A percentile compares a stretch with the other conserved stretches of the same genome.
Evolutionary conservation across 805 yeast species (phyloP).

Genomic region (Wickerhamomyces chambardii): DNA sequence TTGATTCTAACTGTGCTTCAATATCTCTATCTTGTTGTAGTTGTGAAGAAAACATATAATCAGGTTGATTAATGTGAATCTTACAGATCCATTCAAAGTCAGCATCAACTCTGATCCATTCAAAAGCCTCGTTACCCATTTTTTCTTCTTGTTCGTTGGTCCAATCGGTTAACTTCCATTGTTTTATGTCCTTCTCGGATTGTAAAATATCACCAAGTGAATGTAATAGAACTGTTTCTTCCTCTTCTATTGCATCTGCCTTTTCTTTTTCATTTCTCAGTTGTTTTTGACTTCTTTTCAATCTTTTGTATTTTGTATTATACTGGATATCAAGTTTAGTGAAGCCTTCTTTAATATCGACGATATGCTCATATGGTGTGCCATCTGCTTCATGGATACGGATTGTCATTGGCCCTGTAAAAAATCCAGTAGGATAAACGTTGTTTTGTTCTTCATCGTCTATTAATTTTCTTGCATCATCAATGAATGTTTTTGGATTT

Average conservation of each 20-base stretch:
- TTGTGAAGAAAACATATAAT: constrained; percentile 91
- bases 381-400: constrained; percentile 98
- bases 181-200: constrained; percentile 45
- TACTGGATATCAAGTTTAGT: constrained; percentile 91
- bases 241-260: constrained; percentile 18
- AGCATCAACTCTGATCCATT: constrained; percentile 97
- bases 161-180: constrained; percentile 74
- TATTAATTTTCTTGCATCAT: constrained; percentile 23
- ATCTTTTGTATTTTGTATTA: constrained; percentile 84
- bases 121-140: constrained; percentile 79
- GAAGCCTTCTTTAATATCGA: constrained; percentile 75
- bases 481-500: constrained; percentile 23
- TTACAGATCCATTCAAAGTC: constrained; percentile 96
- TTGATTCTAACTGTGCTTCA: constrained; percentile 87
- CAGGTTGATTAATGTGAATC: constrained; percentile 78
- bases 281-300: constrained; percentile 48
- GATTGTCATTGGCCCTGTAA: constrained; percentile 93
- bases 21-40: constrained; percentile 92
- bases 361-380: constrained; percentile 96
- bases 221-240: constrained; percentile 32
- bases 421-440: constrained; percentile 27
- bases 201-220: constrained; percentile 76
- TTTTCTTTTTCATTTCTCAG: constrained; percentile 33
- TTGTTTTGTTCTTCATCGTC: constrained; percentile 3
- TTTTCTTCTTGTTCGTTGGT: constrained; percentile 59